A percentile compares a stretch with the other conserved stretches of the same genome.
Conservation (phyloP, 345 rosid genomes). For the Murraya koenigii region DNA sequence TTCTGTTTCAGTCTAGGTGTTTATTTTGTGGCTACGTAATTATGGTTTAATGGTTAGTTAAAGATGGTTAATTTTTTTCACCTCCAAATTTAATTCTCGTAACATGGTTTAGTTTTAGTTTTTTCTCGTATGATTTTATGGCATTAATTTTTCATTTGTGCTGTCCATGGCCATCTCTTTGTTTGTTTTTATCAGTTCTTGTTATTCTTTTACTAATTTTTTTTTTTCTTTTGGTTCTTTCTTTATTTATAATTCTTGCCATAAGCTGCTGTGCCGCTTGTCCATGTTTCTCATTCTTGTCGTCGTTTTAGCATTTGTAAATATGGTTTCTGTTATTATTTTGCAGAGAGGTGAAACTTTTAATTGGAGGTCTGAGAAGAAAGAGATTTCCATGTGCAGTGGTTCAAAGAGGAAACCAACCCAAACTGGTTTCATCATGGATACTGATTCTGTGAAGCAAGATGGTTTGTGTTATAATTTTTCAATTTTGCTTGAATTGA, state of each 20-base stretch:
- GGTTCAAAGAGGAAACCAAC: conserved; percentile 32
- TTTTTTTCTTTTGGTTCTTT: background rate
- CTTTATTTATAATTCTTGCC: background rate
- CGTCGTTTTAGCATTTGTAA: conserved; percentile 23
- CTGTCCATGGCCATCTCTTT: background rate
- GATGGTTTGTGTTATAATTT: conserved; percentile 31
- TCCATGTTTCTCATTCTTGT: background rate
- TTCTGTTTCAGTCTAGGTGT: conserved; percentile 26
- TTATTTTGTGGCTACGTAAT: conserved; percentile 9
- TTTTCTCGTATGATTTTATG: background rate
- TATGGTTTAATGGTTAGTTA: conserved; percentile 12
- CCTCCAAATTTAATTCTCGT: conserved; percentile 14
- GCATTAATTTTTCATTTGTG: background rate
- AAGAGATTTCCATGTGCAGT: conserved; percentile 39
- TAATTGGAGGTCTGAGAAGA: conserved; percentile 5
- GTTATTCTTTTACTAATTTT: background rate
- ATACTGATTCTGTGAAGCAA: conserved; percentile 32
- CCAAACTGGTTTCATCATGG: conserved; percentile 28
- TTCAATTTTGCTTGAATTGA: conserved; percentile 58
- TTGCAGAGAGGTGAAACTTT: conserved; percentile 18
- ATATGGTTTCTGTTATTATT: conserved; percentile 11
- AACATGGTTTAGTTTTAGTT: background rate
- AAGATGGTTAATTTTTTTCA: conserved; percentile 3
- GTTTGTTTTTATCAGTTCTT: conserved; percentile 1
- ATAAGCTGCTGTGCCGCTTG: background rate